These are phyloP conservation scores for Cinnamomum chago DNA, from an alignment of 164 flowering plant genomes.

Conservation along the genomic window DNA sequence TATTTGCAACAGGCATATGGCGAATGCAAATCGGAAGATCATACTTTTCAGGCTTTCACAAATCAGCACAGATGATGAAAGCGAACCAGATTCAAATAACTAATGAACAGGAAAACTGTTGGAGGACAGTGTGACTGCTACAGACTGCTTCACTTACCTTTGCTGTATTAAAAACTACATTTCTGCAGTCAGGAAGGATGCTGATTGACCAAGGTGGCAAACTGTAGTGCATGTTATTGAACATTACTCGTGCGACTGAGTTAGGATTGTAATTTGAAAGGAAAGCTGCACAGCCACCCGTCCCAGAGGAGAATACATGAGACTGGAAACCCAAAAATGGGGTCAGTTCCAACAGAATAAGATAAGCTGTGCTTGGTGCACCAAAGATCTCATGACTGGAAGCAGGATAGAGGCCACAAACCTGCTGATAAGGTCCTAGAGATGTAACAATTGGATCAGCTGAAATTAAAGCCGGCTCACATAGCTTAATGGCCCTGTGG, in stretches of 20 bases:
- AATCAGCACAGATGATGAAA: neutral
- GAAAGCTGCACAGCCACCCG: conserved; percentile 81
- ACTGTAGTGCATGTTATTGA: conserved; percentile 65
- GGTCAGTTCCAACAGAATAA: neutral
- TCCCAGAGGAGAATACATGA: conserved; percentile 56
- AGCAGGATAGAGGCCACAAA: neutral
- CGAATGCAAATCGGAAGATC: neutral
- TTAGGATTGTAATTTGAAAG: conserved; percentile 58
- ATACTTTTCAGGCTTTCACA: neutral
- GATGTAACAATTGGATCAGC: conserved; percentile 69
- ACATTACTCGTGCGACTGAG: conserved; percentile 53
- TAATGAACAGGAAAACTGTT: neutral
- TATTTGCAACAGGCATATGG: neutral
- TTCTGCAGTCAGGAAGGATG: conserved; percentile 90
- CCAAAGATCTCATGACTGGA: neutral
- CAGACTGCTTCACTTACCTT: conserved; percentile 38
- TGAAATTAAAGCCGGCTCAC: conserved; percentile 74
- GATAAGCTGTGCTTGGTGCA: neutral
- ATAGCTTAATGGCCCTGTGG: conserved; percentile 76
- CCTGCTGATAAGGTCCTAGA: conserved; percentile 42
- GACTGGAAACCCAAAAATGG: conserved; percentile 50
- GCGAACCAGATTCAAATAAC: neutral
- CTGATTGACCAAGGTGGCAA: conserved; percentile 98
- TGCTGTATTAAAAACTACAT: conserved; percentile 85
- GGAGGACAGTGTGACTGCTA: neutral